Evolutionary conservation across 2,329 filamentous ascomycete genomes (phyloP), one percentile per base, ranked within the genome.

Genomic region (Colletotrichum sp.): DNA sequence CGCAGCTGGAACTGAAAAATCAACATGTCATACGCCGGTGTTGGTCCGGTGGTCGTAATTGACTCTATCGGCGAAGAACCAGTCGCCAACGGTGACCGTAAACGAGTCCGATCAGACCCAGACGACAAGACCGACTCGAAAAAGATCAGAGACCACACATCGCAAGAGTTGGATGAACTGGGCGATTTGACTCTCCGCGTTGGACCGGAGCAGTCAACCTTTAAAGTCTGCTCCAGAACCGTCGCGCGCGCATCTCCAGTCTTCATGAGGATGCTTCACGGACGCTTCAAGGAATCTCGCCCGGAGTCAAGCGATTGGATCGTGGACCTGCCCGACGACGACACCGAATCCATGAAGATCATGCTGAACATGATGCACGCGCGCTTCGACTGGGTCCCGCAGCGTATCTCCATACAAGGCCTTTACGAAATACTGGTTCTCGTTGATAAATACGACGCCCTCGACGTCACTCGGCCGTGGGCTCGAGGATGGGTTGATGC

Each of bases 81-180:
- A 2, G 24, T 1, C 2, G 5, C 0, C 24, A n/a, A 10, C 7
- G 13, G 26, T 0, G 1, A 0, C 21, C 21, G 8, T 0, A 24
- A 57, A 24, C 52, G 21, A 0, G 1, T 18, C 0, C 52, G 4
- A 57, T 18, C 24, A 18, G 52, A 57, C 7, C 0, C 52, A 5
- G 24, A 18, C 4, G 24, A 28, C 13, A 57, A 21, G 9, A 49
- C 44, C 1, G 44, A 18, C 24, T 28, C 52, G 52, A 28, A 57
- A 57, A 57, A 18, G 3, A 26, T 2, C n/a, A 9, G n/a, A 12
- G 21, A 44, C 36, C 16, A 65, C 36, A 28, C 3, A 49, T 49
- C 44, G 18, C n/a, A 12, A 13, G 44, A n/a, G 18, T 21, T 49
- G n/a, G 44, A 49, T 13, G 44, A 21, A 18, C 16, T 26, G 3